Base-by-base conservation (phyloP, 2,329 filamentous ascomycete genomes). In the Fusarium palustre region DNA sequence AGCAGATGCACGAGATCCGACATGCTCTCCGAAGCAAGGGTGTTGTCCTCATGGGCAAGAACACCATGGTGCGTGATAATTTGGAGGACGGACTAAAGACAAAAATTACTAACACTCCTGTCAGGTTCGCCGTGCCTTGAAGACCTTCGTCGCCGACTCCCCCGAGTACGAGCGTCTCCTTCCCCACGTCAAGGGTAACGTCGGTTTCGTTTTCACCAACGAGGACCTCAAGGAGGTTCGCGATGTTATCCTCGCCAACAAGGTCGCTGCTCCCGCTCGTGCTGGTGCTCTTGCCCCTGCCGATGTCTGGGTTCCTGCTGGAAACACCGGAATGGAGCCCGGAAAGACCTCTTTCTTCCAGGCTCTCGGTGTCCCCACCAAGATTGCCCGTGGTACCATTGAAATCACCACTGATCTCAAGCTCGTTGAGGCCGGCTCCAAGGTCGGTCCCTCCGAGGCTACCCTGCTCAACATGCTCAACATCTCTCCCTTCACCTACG, bases 261-360 rank as follows among this genome's bases (percentile, higher is more conserved):
- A 94, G 88, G 94, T 99, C 81, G 95, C 95, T 76, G 96, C 96
- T 74, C 96, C 96, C 74, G 96, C 96, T 77, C 94, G 96, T 93
- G 95, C 96, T 79, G 97, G 97, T 91, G 96, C 97, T 80, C 79
- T 99, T 77, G 97, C 96, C 76, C 96, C 97, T 75, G 85, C 81
- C 80, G 97, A 99, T 84, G 96, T 99, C 82, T 99, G 86, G 87
- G 83, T 99, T 76, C 96, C 96, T 75, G 96, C 94, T 77, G 96
- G 96, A 85, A 99, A 99, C 92, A 99, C 96, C 80, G 96, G 96
- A 87, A 99, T 99, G 96, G 96, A 99, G 86, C 97, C 96, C 82
- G 97, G 97, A 85, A 99, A 99, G 92, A 99, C 96, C 81, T 98
- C 96, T 82, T 99, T 99, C 94, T 99, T 99, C 94, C 96, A 99